phyloP scores from a whole-genome alignment of 1,284 basidiomycete species.

The Tilletia setariae region DNA sequence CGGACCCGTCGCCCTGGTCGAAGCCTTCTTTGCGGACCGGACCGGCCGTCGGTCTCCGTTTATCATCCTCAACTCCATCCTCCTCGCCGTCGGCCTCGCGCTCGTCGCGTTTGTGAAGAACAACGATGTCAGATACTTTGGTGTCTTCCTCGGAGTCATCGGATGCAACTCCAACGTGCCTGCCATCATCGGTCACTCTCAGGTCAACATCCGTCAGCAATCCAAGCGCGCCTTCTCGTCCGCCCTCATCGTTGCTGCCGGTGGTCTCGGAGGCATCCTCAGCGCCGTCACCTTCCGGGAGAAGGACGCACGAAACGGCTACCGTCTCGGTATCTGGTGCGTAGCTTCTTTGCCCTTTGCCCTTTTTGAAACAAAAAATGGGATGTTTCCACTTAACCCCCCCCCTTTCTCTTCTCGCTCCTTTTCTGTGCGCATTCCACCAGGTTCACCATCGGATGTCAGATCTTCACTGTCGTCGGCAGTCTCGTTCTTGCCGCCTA shows the following conservation, averaged over 20 bases:
- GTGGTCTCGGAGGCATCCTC: slow-evolving; percentile 58
- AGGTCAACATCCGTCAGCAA: slow-evolving; percentile 56
- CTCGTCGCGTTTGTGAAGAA: slow-evolving; percentile 48
- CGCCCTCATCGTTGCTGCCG: slow-evolving; percentile 55
- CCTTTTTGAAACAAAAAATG: not conserved
- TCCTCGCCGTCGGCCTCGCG: slow-evolving; percentile 54
- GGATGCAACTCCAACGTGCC: slow-evolving; percentile 50
- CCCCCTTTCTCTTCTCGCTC: not conserved
- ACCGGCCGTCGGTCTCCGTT: slow-evolving; percentile 51
- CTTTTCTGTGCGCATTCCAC: too few relatives aligned
- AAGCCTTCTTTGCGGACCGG: slow-evolving; percentile 55
- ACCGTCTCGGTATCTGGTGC: slow-evolving; percentile 36
- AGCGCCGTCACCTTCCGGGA: slow-evolving; percentile 52
- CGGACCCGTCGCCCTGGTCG: slow-evolving; percentile 37
- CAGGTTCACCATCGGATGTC: slow-evolving; percentile 32
- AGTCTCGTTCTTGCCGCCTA: slow-evolving; percentile 30
- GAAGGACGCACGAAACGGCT: slow-evolving; percentile 38
- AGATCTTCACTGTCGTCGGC: slow-evolving; percentile 37
- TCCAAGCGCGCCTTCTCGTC: slow-evolving; percentile 55
- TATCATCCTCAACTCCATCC: slow-evolving; percentile 49
- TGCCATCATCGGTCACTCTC: slow-evolving; percentile 38
- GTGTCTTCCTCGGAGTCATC: slow-evolving; percentile 56
- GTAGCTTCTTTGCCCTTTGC: too few relatives aligned
- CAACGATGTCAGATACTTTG: slow-evolving; percentile 54
- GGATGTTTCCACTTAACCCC: not conserved